Evolutionary conservation across 495 filamentous ascomycete genomes (phyloP).

Genomic region (Podospora fimiseda): DNA sequence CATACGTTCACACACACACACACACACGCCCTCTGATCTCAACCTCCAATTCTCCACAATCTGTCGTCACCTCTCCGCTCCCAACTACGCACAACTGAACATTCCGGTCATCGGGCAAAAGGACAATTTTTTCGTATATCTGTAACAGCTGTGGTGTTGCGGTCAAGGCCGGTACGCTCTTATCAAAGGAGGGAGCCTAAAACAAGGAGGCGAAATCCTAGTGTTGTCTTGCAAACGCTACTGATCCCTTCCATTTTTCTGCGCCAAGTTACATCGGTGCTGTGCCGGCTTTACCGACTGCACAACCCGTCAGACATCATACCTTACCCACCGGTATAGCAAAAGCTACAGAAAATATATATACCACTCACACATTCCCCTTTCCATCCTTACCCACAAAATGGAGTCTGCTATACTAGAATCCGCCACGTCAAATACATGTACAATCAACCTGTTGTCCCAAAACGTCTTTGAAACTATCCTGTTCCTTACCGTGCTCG

Average conservation of each 20-base stretch:
- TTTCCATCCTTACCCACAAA: too few relatives aligned
- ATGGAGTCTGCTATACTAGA: too few relatives aligned
- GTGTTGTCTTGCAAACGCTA: background rate
- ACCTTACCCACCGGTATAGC: too few relatives aligned
- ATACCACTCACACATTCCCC: too few relatives aligned
- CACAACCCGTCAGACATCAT: background rate
- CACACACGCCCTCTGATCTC: background rate
- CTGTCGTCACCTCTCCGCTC: background rate
- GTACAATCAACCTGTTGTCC: too few relatives aligned
- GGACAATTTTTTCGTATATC: background rate
- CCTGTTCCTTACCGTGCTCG: background rate
- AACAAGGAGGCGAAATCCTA: background rate
- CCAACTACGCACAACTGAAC: background rate
- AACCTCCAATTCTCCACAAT: background rate
- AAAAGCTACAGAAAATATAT: slow-evolving; percentile 22
- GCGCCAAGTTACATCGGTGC: background rate
- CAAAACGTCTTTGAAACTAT: too few relatives aligned
- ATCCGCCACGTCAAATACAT: too few relatives aligned
- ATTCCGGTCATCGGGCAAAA: background rate
- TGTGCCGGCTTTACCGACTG: background rate
- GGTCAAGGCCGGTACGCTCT: too few relatives aligned
- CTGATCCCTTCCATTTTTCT: background rate
- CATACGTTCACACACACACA: too few relatives aligned
- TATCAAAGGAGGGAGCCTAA: too few relatives aligned
- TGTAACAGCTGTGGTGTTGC: background rate